Evolutionary conservation across 2,329 filamentous ascomycete species (phyloP), one percentile per base, ranked within the genome.

Genomic region (Pseudogymnoascus sp.): DNA sequence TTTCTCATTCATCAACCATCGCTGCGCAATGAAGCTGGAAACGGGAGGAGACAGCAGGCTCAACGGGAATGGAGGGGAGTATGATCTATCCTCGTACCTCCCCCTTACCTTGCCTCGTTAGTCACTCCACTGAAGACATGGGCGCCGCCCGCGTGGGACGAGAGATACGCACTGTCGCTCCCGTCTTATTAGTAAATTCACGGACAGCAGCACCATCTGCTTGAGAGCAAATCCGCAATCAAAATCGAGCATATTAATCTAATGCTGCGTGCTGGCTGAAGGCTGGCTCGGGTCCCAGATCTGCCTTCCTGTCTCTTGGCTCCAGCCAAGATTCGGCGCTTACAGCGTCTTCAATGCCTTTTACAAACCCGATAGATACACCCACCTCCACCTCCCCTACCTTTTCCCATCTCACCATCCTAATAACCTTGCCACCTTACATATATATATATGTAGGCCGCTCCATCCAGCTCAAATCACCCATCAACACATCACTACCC

Each of bases 101-200:
- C 19, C 39, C 13, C 21, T 45, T 45, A 45, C 39, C 10, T 45
- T 45, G 21, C 39, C 6, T 6, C 13, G 39, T 45, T 45, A 26
- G 39, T 45, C 39, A 45, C 15, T 45, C 15, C 39, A 45, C 21
- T 45, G 39, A 45, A 45, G 39, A 45, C 39, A 45, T 45, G 38
- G 19, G 38, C 38, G 38, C 39, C 39, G 39, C 39, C 39, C 39
- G 21, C 21, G 39, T 45, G 39, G 39, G 39, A 45, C 39, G 39
- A 45, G 13, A 26, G 39, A 45, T 45, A 45, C 39, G 39, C 39
- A 45, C 21, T 15, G 39, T 45, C 39, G 12, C 21, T 45, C 10
- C 7, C 21, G 26, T 45, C 19, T 15, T 19, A 45, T 45, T 45
- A 45, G 39, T 45, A 45, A 45, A 45, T 45, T 26, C 39, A 26